phyloP scores from a whole-genome alignment of 2,329 filamentous ascomycete species.

The Aspergillus quadrilineatus region DNA sequence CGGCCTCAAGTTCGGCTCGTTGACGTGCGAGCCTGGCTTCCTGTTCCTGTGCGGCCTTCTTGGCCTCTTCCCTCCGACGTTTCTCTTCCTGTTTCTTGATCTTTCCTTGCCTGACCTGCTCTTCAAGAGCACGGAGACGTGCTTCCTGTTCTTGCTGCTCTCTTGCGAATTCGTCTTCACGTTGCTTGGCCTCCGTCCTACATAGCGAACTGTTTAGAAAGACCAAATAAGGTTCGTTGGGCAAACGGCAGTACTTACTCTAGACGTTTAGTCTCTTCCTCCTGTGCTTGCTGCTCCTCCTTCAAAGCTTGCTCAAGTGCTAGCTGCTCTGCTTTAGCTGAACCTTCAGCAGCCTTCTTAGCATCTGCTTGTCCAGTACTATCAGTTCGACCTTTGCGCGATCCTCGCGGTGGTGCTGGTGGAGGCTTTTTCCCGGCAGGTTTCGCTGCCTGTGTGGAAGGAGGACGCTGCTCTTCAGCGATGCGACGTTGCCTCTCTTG shows the following conservation, averaged over 20 bases:
- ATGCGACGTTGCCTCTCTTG: constrained; percentile 80
- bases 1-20: constrained; percentile 87
- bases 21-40: constrained; percentile 80
- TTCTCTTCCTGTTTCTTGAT: constrained; percentile 96
- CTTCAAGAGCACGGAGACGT: constrained; percentile 83
- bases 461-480: constrained; percentile 66
- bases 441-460: constrained; percentile 58
- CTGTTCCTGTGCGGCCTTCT: constrained; percentile 83
- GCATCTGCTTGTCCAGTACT: constrained; percentile 58
- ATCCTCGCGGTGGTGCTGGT: constrained; percentile 59
- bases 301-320: constrained; percentile 51
- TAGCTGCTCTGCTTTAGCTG: constrained; percentile 65
- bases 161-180: constrained; percentile 76
- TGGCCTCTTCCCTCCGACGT: constrained; percentile 82
- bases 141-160: constrained; percentile 80
- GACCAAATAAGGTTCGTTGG: background rate
- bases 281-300: constrained; percentile 73
- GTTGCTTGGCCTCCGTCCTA: constrained; percentile 70
- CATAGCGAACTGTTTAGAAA: background rate
- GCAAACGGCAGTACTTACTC: constrained; percentile 66
- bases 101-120: constrained; percentile 91
- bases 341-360: constrained; percentile 54
- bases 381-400: constrained; percentile 66
- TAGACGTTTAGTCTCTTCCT: constrained; percentile 69
- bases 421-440: constrained; percentile 67